Evolutionary conservation across 176 grass and related monocot genomes (phyloP), one percentile per base, ranked within the genome.

Genomic region (Phoenix dactylifera): DNA sequence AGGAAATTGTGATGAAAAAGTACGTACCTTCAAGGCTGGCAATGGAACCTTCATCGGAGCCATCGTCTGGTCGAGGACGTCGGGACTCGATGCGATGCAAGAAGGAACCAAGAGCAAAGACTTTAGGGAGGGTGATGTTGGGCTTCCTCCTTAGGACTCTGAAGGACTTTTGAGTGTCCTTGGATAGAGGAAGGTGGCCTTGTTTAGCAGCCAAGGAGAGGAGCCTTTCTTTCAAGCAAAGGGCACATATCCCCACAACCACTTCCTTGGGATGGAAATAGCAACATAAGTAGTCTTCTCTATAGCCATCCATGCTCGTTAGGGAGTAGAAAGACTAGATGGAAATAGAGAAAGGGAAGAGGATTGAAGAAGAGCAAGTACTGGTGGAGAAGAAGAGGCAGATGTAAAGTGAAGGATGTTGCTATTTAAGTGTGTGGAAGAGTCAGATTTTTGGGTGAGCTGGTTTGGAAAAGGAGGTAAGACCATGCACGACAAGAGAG

Each of bases 141-240:
- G 65, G 62, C 52, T 76, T 70, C 54, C 79, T 78, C 26, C 67
- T 76, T 49, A 35, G 48, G 6, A 56, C 62, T 58, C 49, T 62
- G 44, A 77, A 77, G 15, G 55, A 52, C 18, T 48, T 63, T 3
- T 64, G 29, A 1, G 18, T 51, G n/a, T 67, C 72, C 48, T 62
- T 67, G 1, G 28, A 49, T 15, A 7, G 30, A 4, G 12, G 4
- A 60, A 16, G 7, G 49, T 61, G 15, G 26, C 24, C 64, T 64
- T 74, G 56, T 56, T 73, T 73, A 49, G 77, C 63, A 19, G 83
- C 80, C 58, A 97, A 76, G 1, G 88, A 60, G 1, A 88, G 78
- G 57, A 98, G 85, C 52, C 79, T 81, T 15, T 89, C 93, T 68
- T 51, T 85, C 79, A 98, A 81, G 75, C 93, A 98, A 32, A 76